phyloP scores from a whole-genome alignment of 306 rosid species.

The Cicer cuneatum region DNA sequence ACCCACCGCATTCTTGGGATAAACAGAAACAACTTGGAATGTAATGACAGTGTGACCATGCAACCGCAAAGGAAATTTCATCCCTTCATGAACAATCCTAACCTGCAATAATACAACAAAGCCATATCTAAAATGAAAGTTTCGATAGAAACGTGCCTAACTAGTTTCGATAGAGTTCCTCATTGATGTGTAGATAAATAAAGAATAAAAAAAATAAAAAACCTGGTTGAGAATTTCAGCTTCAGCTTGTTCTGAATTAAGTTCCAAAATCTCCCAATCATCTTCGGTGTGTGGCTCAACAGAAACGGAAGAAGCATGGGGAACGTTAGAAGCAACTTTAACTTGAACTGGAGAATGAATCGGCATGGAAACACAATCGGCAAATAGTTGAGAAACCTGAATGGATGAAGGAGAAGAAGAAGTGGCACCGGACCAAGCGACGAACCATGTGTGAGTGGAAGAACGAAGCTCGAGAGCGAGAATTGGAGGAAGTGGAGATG shows the following conservation, averaged over 20 bases:
- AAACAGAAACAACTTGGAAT: slow-evolving; percentile 69
- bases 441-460: slow-evolving; percentile 57
- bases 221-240: slow-evolving; percentile 84
- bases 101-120: slow-evolving; percentile 49
- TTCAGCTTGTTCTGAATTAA: slow-evolving; percentile 84
- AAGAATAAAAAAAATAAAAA: not conserved
- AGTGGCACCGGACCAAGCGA: slow-evolving; percentile 95
- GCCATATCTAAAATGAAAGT: too few relatives aligned
- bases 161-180: too few relatives aligned
- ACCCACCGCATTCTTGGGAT: slow-evolving; percentile 93
- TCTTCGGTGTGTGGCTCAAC: slow-evolving; percentile 83
- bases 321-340: slow-evolving; percentile 63
- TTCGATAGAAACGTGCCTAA: too few relatives aligned
- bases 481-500: slow-evolving; percentile 51
- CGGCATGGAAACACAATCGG: slow-evolving; percentile 77
- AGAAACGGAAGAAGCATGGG: slow-evolving; percentile 68
- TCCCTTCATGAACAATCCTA: slow-evolving; percentile 83
- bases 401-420: slow-evolving; percentile 60
- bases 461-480: slow-evolving; percentile 83
- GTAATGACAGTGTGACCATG: slow-evolving; percentile 78
- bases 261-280: slow-evolving; percentile 97
- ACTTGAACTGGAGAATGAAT: slow-evolving; percentile 65
- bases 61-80: slow-evolving; percentile 94
- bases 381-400: slow-evolving; percentile 77
- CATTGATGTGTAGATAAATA: too few relatives aligned